A percentile compares a stretch with the other conserved stretches of the same genome.
phyloP scores from a whole-genome alignment of 1,284 basidiomycete genomes.

The Singerocomus rubriflavus region DNA sequence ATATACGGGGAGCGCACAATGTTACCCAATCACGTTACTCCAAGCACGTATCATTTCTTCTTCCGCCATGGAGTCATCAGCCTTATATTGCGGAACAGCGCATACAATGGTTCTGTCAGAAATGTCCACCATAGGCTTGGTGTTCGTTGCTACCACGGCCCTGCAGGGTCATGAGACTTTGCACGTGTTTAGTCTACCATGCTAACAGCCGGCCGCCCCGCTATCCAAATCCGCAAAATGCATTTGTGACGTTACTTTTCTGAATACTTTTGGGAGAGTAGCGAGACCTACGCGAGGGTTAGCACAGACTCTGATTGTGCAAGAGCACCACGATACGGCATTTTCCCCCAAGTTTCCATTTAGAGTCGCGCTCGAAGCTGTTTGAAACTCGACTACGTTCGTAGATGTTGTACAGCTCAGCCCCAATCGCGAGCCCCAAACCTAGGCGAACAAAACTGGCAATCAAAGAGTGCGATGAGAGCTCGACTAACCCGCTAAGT shows the following conservation, averaged over 20 bases:
- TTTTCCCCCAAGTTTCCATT: too few relatives aligned
- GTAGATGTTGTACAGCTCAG: conserved; percentile 53
- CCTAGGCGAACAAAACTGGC: conserved; percentile 85
- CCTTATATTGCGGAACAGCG: conserved; percentile 70
- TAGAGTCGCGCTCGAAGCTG: too few relatives aligned
- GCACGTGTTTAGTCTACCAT: conserved; percentile 60
- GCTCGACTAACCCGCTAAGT: conserved; percentile 77
- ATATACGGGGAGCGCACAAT: not conserved
- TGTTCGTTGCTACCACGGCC: conserved; percentile 59
- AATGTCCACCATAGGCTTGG: conserved; percentile 65
- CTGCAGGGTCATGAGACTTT: conserved; percentile 48
- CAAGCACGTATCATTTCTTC: conserved; percentile 56
- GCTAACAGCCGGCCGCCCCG: conserved; percentile 44
- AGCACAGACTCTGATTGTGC: too few relatives aligned
- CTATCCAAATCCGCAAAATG: conserved; percentile 35
- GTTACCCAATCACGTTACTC: not conserved
- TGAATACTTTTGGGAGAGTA: too few relatives aligned
- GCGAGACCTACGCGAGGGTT: too few relatives aligned
- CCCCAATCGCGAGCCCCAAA: conserved; percentile 81
- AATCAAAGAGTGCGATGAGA: conserved; percentile 76
- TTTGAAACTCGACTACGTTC: too few relatives aligned
- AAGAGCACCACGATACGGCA: too few relatives aligned
- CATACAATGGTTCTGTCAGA: conserved; percentile 78
- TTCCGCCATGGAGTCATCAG: conserved; percentile 73
- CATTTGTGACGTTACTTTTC: too few relatives aligned